phyloP scores from a whole-genome alignment of 2,329 filamentous ascomycete genomes.

The Pseudocercospora eumusae region DNA sequence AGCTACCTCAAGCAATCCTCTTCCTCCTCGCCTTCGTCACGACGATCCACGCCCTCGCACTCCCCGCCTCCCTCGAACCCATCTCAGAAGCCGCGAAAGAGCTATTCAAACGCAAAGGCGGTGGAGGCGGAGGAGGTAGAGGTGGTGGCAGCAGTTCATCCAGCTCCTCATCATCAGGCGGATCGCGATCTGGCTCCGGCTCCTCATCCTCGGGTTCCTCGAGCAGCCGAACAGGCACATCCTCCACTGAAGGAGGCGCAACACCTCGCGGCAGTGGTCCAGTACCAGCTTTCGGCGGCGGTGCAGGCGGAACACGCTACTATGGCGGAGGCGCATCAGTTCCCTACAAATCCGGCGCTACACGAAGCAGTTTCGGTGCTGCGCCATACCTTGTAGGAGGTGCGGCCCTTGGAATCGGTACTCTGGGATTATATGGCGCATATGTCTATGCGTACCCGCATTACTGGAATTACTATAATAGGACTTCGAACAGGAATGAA shows the following conservation, averaged over 20 bases:
- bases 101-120: conserved; percentile 52
- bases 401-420: conserved; percentile 46
- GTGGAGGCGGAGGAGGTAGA: conserved; percentile 48
- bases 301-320: conserved; percentile 56
- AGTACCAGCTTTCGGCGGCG: conserved; percentile 60
- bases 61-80: conserved; percentile 33
- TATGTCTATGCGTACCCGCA: conserved; percentile 63
- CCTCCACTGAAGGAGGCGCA: conserved; percentile 30
- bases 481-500: conserved; percentile 55
- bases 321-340: conserved; percentile 60
- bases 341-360: conserved; percentile 62
- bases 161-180: conserved; percentile 23
- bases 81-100: conserved; percentile 40
- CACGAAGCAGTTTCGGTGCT: conserved; percentile 51
- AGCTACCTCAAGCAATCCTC: conserved; percentile 32
- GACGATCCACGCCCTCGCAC: conserved; percentile 37
- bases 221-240: conserved; percentile 24
- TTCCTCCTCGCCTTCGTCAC: conserved; percentile 37
- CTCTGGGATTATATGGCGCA: conserved; percentile 62
- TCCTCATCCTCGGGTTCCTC: conserved; percentile 25
- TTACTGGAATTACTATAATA: conserved; percentile 56
- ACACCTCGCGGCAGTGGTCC: conserved; percentile 62
- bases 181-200: conserved; percentile 30
- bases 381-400: conserved; percentile 56
- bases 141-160: conserved; percentile 39